Evolutionary conservation across 2,329 filamentous ascomycete genomes (phyloP), one percentile per base, ranked within the genome.

Genomic region (Capronia coronata): DNA sequence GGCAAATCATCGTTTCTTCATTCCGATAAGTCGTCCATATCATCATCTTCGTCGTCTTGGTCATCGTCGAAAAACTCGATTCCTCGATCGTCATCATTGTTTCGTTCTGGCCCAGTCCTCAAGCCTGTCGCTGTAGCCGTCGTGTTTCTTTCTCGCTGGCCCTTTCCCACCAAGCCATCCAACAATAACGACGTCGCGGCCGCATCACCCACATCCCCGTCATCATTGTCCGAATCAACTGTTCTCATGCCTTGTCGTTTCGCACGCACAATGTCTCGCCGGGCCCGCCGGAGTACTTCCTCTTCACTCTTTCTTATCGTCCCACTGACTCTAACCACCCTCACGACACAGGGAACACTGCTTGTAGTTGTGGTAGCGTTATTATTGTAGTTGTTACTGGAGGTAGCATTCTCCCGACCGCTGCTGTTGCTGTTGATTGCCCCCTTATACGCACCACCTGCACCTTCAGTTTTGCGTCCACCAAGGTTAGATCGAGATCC

Each of bases 241-340:
- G 14, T 9, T 16, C 14, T 6, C 11, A n/a, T n/a, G n/a, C 34
- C 38, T 10, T 41, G 19, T 2, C 38, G 46, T 61, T 54, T 57
- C 49, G 27, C 56, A 58, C 55, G 46, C 37, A 86, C 71, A 52
- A 94, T 83, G 49, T 88, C 77, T 49, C 76, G 73, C 59, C 85
- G 82, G 35, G 88, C 87, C 52, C 87, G 76, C 2, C 83, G 77
- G 61, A 97, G 85, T 29, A 89, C 88, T 67, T 95, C 90, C 64
- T 94, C 83, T 68, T 97, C 90, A 2, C 82, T 84, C 68, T 94
- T 95, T 60, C 83, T 84, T 62, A 98, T 95, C 2, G 93, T 98
- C 13, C 91, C 93, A 57, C 87, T 93, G 11, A 96, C 87, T 54
- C 87, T 78, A 5, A 94, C 80, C 11, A 98, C 89, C 39, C 84